Base-by-base conservation (phyloP, 345 rosid genomes). In the Ceriops decandra region DNA sequence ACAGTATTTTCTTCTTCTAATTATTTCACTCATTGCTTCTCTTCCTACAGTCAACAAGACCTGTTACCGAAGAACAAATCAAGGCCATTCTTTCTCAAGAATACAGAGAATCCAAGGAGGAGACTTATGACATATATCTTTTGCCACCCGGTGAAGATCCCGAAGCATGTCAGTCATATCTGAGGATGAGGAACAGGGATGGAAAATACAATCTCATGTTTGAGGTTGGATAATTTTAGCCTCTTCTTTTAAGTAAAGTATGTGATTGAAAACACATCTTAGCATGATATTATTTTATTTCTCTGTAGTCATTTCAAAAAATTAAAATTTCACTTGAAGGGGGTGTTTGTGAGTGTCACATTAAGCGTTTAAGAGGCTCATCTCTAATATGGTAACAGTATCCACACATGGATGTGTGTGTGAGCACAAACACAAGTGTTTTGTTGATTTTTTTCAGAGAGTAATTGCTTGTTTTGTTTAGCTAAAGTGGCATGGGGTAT, bases 111-210 rank as follows among this genome's bases (percentile, higher is more conserved):
- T 76, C 72, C 69, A 79, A 77, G 15, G 99, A 95, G 84, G 99
- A 95, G 83, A 95, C 99, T 22, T 95, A 95, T 72, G 99, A 91
- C 84, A 95, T 91, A 71, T 95, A 91, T 86, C 93, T 95, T 76
- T 86, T 95, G 65, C 99, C 99, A 52, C 99, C 99, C 5, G 98
- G 96, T 57, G 99, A 95, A 87, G 98, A 95, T 83, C 99, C 99
- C 65, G 99, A 95, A 84, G 99, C 99, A 42, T 95, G 99, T 60
- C 99, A 95, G 74, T 95, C 99, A 7, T 91, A 95, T 77, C 82
- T 95, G 76, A 87, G 99, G 87, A 91, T 90, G 99, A 88, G 99
- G 82, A 95, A 95, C 78, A 87, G 96, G 63, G 99, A 95, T 83
- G 99, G 99, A 32, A 91, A 95, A 72, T 95, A 95, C 81, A 91